Conservation (phyloP, 257 asterid species). For the Nicotiana otophora region DNA sequence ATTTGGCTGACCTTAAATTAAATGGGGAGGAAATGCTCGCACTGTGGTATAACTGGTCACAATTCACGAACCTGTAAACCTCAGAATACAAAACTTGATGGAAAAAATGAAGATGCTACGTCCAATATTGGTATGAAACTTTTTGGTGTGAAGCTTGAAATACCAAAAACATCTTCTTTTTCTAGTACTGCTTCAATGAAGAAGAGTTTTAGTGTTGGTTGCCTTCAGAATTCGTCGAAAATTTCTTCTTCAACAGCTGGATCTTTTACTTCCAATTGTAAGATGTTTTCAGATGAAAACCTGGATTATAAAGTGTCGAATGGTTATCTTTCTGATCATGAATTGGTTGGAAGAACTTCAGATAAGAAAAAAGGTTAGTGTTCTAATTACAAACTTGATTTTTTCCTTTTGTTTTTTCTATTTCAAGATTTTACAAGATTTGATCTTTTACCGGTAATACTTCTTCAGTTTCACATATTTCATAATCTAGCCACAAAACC, state of each 20-base stretch:
- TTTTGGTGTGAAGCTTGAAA: slow-evolving; percentile 28
- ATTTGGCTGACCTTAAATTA: background rate
- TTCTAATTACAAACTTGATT: background rate
- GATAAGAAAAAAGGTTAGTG: slow-evolving; percentile 22
- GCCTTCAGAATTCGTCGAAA: background rate
- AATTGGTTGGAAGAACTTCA: slow-evolving; percentile 11
- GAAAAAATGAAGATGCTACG: background rate
- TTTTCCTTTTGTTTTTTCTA: background rate
- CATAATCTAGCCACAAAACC: background rate
- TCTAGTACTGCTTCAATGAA: background rate
- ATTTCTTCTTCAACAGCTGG: background rate
- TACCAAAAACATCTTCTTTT: slow-evolving; percentile 4
- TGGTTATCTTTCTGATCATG: slow-evolving; percentile 25
- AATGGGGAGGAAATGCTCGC: slow-evolving; percentile 47
- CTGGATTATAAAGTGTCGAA: background rate
- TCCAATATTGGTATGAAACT: slow-evolving; percentile 24
- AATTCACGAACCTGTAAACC: slow-evolving; percentile 47
- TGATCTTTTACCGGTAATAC: background rate
- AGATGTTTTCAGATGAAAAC: background rate
- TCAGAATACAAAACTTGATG: background rate
- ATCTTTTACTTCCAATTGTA: background rate
- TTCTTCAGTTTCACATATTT: background rate
- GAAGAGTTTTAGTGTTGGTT: slow-evolving; percentile 25
- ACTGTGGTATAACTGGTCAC: slow-evolving; percentile 43
- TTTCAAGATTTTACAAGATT: background rate